Evolutionary conservation across 495 filamentous ascomycete genomes (phyloP), one percentile per base, ranked within the genome.

Genomic region (Aspergillus diversus): DNA sequence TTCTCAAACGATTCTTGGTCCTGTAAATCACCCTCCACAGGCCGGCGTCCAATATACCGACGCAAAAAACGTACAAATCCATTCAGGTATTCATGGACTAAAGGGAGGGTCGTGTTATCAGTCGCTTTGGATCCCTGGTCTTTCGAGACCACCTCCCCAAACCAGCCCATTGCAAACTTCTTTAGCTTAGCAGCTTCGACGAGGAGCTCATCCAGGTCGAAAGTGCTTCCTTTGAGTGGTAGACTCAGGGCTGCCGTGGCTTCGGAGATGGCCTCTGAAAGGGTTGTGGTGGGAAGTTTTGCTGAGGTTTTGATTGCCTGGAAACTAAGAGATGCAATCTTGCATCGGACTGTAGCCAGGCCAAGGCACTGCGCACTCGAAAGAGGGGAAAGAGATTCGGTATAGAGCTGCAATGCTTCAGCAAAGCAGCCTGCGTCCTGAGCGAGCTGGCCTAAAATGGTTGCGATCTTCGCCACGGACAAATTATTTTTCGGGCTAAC

Each of bases 181-280:
- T 90, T 84, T 31, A 88, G 78, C 42, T 75, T 79, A 32, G 84
- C 87, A n/a, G 90, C 77, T 61, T 86, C 87, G 13, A 81, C 74
- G 13, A 92, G 70, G 1, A 93, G 76, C 34, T 91, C 88, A 64
- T 92, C 89, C n/a, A 93, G 71, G 57, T 91, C 89, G 11, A 71
- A 69, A 5, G 80, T 71, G 13, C 84, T 87, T 1, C 90, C 90
- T 60, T 86, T 83, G 13, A 92, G 69, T 0, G 84, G 79, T n/a
- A 86, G 77, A 8, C 84, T 82, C 13, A 90, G 60, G 0, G 88
- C 80, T 50, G 78, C 72, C 5, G 74, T 72, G 2, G 77, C 75
- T 34, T 77, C 72, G 13, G 66, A 62, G 5, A 74, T 61, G 16
- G 74, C 73, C 17, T 69, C 60, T 13, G 75, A 65, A 4, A 74